phyloP scores from a whole-genome alignment of 805 yeast species.

The Ogataea nakhonphanomensis region DNA sequence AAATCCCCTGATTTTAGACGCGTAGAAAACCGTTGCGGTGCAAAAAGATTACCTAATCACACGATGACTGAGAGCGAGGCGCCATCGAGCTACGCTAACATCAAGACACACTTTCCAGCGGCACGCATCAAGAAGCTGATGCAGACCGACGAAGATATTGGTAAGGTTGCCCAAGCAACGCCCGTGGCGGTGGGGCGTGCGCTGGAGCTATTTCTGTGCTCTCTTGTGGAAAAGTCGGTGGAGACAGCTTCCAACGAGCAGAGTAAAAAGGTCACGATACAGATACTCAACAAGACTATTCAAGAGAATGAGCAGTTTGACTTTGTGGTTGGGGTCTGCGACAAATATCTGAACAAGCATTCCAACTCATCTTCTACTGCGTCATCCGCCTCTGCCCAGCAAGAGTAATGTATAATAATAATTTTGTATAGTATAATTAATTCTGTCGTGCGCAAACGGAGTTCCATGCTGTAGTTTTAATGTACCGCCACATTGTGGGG shows the following conservation, averaged over 20 bases:
- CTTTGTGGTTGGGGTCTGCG: conserved; percentile 70
- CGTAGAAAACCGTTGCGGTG: background rate
- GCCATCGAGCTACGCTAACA: conserved; percentile 39
- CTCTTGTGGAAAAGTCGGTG: conserved; percentile 80
- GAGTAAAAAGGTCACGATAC: conserved; percentile 75
- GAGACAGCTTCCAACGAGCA: conserved; percentile 73
- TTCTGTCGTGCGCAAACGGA: conserved; percentile 6
- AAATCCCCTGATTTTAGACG: conserved; percentile 2
- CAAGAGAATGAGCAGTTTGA: conserved; percentile 87
- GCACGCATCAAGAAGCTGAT: conserved; percentile 94
- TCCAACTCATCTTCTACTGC: conserved; percentile 8
- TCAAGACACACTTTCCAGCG: conserved; percentile 83
- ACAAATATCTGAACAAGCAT: conserved; percentile 23
- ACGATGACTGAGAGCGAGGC: conserved; percentile 16
- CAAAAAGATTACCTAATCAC: conserved; percentile 9
- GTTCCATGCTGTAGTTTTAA: conserved; percentile 3
- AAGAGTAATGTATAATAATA: conserved; percentile 5
- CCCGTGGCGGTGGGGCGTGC: conserved; percentile 98
- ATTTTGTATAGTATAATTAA: background rate
- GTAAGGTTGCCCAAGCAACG: conserved; percentile 97
- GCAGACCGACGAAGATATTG: conserved; percentile 98
- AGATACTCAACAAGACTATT: conserved; percentile 81
- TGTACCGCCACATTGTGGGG: conserved; percentile 9
- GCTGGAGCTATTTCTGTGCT: conserved; percentile 84
- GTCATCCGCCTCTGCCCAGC: conserved; percentile 9